phyloP scores from a whole-genome alignment of 352 stramenopile species.

The Phytopythium litorale region DNA sequence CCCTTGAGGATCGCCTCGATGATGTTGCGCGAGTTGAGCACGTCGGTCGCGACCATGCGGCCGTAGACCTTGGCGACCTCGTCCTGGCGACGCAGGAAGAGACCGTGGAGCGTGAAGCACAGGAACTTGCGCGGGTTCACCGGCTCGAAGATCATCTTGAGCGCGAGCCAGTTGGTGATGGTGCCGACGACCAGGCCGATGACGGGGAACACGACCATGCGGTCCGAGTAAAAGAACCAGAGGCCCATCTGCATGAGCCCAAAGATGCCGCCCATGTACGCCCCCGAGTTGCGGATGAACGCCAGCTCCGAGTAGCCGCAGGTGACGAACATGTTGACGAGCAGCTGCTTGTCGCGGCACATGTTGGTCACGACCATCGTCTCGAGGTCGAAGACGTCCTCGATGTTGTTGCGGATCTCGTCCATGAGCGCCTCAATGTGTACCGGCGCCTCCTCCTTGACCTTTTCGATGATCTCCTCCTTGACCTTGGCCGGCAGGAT shows the following conservation, averaged over 20 bases:
- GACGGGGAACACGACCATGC: constrained; percentile 86
- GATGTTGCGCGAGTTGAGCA: constrained; percentile 88
- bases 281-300: constrained; percentile 90
- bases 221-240: constrained; percentile 83
- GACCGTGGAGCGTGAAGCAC: constrained; percentile 92
- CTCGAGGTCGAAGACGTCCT: constrained; percentile 95
- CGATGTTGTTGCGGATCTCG: constrained; percentile 93
- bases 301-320: constrained; percentile 90
- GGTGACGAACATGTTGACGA: constrained; percentile 95
- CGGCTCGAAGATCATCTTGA: constrained; percentile 93
- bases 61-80: constrained; percentile 89
- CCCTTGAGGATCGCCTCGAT: constrained; percentile 89
- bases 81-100: constrained; percentile 93
- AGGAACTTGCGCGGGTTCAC: constrained; percentile 83
- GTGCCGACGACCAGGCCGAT: constrained; percentile 95
- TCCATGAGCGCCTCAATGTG: constrained; percentile 94
- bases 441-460: constrained; percentile 90
- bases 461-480: constrained; percentile 91
- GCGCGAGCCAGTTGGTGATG: constrained; percentile 96
- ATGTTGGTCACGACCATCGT: constrained; percentile 94
- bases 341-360: constrained; percentile 92
- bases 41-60: constrained; percentile 75
- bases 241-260: constrained; percentile 87
- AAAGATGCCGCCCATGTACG: constrained; percentile 89
- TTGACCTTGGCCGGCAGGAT: constrained; percentile 78